Percentiles rank a stretch among this genome's conserved stretches.
These are phyloP conservation scores for Massarina eburnea DNA, from an alignment of 2,329 filamentous ascomycete species.

Conservation along the genomic window DNA sequence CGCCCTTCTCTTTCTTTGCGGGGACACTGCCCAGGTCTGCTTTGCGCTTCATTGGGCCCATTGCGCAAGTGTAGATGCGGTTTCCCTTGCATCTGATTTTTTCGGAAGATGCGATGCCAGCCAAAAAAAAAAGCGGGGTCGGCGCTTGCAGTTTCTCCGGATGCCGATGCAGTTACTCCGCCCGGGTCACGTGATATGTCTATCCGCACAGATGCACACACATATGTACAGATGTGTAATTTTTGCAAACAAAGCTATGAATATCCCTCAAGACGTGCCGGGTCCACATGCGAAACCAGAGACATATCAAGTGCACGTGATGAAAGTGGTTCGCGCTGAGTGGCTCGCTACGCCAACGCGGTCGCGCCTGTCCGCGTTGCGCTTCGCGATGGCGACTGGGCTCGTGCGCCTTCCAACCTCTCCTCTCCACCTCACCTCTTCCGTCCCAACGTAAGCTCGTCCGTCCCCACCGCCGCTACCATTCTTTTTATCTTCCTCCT, in stretches of 20 bases:
- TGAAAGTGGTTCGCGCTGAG: no score
- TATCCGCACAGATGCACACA: no score
- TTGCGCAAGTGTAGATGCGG: constrained; percentile 19
- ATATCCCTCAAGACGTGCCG: no score
- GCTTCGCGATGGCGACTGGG: neutral
- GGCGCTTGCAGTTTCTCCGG: constrained; percentile 20
- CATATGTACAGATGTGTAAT: no score
- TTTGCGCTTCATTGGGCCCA: constrained; percentile 52
- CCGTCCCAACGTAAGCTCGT: constrained; percentile 4
- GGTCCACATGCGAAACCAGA: no score
- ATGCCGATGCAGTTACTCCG: constrained; percentile 8
- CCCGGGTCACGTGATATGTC: no score
- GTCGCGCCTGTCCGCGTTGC: constrained; percentile 11
- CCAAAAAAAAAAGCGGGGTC: constrained; percentile 26
- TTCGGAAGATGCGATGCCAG: constrained; percentile 11
- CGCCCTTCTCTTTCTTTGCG: constrained; percentile 34
- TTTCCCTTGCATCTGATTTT: constrained; percentile 10
- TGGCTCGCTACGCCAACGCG: constrained; percentile 11
- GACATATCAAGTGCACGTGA: no score
- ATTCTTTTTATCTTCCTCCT: neutral
- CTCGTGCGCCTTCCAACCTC: constrained; percentile 17
- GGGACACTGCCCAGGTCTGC: constrained; percentile 40
- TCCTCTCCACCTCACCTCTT: constrained; percentile 11
- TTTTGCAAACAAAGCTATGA: no score
- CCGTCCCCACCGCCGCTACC: neutral